Conservation (phyloP, 2,329 filamentous ascomycete genomes). For the Epicoccum nigrum region DNA sequence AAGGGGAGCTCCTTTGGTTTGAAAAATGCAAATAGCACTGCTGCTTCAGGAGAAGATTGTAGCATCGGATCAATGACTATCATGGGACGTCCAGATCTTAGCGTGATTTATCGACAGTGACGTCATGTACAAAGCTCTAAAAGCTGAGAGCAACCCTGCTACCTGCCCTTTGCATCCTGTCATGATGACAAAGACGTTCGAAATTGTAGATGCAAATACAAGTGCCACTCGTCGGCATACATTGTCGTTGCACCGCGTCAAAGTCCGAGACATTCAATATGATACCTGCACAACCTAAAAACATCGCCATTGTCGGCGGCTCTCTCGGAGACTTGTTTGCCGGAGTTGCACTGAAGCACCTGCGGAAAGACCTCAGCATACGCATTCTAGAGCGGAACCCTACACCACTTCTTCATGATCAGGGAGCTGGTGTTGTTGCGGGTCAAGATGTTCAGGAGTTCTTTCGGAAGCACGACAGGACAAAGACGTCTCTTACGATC, state of each 20-base stretch:
- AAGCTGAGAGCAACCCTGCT: neutral
- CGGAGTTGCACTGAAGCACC: conserved; percentile 29
- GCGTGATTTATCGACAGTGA: neutral
- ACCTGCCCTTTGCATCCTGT: conserved; percentile 2
- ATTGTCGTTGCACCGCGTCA: neutral
- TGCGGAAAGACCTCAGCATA: conserved; percentile 29
- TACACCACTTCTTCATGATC: conserved; percentile 33
- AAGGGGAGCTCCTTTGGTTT: conserved; percentile 17
- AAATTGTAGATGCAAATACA: neutral
- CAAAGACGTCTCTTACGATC: conserved; percentile 24
- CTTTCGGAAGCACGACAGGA: conserved; percentile 29
- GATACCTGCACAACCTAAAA: conserved; percentile 23
- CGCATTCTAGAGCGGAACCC: conserved; percentile 36
- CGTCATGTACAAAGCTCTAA: neutral
- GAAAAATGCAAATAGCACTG: neutral
- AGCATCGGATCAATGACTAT: neutral
- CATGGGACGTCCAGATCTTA: neutral
- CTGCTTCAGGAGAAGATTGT: no score
- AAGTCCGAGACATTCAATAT: conserved; percentile 4
- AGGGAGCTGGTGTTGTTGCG: conserved; percentile 36
- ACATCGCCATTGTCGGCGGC: conserved; percentile 32
- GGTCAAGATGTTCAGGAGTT: conserved; percentile 29
- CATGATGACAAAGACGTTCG: conserved; percentile 4
- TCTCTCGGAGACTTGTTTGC: conserved; percentile 32
- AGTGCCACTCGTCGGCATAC: neutral